Percentiles rank a stretch among this genome's conserved stretches.
Conservation (phyloP, 108 stramenopile genomes). For the Fragilaria radians region DNA sequence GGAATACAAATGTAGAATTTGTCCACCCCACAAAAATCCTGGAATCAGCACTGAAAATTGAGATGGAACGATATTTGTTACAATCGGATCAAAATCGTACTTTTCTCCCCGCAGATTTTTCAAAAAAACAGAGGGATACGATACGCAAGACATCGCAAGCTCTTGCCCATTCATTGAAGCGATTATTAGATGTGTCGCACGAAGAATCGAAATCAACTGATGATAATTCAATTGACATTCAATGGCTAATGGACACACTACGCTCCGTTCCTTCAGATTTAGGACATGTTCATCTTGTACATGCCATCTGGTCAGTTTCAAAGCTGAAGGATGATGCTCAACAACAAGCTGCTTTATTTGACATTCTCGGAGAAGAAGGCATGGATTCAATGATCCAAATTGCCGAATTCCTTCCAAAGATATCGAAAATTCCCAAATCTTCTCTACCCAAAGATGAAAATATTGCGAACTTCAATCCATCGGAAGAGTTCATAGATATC, state of each 20-base stretch:
- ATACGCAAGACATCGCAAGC: too few species aligned
- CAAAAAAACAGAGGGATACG: too few species aligned
- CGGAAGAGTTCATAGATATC: conserved; percentile 14
- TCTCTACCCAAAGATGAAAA: not conserved
- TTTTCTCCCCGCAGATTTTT: too few species aligned
- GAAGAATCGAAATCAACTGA: not conserved
- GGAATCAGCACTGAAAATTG: too few species aligned
- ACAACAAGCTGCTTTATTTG: conserved; percentile 57
- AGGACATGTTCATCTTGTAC: conserved; percentile 18
- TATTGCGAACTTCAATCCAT: not conserved
- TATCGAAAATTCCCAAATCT: conserved; percentile 1
- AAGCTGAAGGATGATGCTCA: conserved; percentile 23
- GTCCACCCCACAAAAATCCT: too few species aligned
- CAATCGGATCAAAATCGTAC: too few species aligned
- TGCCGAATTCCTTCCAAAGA: conserved; percentile 17
- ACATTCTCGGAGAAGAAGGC: conserved; percentile 49
- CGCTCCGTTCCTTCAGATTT: conserved; percentile 24
- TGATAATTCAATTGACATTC: not conserved
- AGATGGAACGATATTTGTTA: too few species aligned
- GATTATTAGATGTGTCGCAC: too few species aligned
- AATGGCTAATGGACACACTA: not conserved
- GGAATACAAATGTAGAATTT: too few species aligned
- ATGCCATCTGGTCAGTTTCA: conserved; percentile 24
- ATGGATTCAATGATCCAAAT: conserved; percentile 45
- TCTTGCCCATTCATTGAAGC: too few species aligned